Base-by-base conservation (phyloP, 345 rosid genomes). In the Linum trigynum region DNA sequence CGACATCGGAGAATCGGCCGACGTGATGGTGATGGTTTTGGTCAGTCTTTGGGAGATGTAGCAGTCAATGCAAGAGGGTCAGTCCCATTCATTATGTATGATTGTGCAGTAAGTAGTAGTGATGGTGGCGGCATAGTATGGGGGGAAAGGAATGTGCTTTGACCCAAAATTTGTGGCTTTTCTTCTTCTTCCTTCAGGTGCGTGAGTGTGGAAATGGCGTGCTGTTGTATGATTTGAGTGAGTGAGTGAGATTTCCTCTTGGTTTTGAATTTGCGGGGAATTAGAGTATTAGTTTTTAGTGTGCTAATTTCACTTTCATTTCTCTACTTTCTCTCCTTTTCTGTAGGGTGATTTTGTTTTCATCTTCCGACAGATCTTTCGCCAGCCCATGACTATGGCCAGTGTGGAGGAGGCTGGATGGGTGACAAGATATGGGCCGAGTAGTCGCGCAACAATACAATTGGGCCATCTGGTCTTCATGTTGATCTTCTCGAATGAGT, bases 1-100 rank as follows among this genome's bases (percentile, higher is more conserved):
- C 76, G 82, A 71, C 79, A 50, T 62, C 76, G 9, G 90, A 87
- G 78, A 81, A 71, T 71, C 78, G 80, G 41, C 79, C 70, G 45
- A 61, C 85, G 41, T 92, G 86, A 77, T 3, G 4, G 53, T 38
- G 61, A 40, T 56, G 51, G 67, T 67, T 48, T 59, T 66, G 42
- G 45, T 55, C 55, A 67, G 35, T 6, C 14, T 48, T 9, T 69
- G 70, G 76, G 70, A 67, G 56, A 67, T 32, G 65, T 57, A 73
- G 76, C 39, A 56, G 32, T 23, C 32, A 23, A 23, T 23, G 32
- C 32, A 23, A 23, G 32, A 23, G 32, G 32, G 32, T 23, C 32
- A 23, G 32, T 23, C 32, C 32, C 32, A 23, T 23, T 23, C 32
- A 23, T 23, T 23, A 23, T 23, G 32, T 23, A 23, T 23, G 32